Conservation (phyloP, 495 filamentous ascomycete species). For the Thozetella sp. region DNA sequence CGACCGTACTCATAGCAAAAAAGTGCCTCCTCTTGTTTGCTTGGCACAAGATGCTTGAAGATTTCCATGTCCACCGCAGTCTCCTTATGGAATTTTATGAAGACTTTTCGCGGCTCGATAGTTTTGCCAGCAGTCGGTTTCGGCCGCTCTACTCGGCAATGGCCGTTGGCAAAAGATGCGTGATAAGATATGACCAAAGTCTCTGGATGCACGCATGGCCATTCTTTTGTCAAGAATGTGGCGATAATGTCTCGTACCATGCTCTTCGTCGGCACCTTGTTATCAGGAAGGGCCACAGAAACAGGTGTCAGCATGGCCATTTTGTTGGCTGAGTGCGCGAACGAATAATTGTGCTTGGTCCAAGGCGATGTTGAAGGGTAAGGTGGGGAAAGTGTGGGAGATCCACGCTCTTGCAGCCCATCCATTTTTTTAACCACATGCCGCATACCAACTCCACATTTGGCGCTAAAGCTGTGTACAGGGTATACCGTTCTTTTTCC, state of each 20-base stretch:
- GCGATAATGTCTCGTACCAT: slow-evolving; percentile 20
- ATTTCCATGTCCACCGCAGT: slow-evolving; percentile 15
- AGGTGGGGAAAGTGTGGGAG: too few species aligned
- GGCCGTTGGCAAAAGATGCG: slow-evolving; percentile 21
- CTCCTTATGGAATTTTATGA: slow-evolving; percentile 26
- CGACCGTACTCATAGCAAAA: slow-evolving; percentile 26
- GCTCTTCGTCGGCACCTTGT: slow-evolving; percentile 20
- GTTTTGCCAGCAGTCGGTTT: slow-evolving; percentile 8
- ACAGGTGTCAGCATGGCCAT: slow-evolving; percentile 21
- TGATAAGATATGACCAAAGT: slow-evolving; percentile 18
- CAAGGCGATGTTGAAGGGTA: too few species aligned
- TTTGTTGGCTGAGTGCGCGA: too few species aligned
- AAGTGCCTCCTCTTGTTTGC: slow-evolving; percentile 25
- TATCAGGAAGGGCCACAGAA: slow-evolving; percentile 19
- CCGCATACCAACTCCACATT: too few species aligned
- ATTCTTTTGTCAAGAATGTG: slow-evolving; percentile 25
- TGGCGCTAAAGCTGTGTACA: too few species aligned
- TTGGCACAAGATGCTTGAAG: slow-evolving; percentile 26
- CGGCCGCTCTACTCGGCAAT: slow-evolving; percentile 26
- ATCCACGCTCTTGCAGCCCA: too few species aligned
- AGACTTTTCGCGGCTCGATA: slow-evolving; percentile 23
- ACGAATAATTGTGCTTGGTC: too few species aligned
- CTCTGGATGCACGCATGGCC: slow-evolving; percentile 25
- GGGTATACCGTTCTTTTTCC: too few species aligned
- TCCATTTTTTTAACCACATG: too few species aligned